phyloP scores from a whole-genome alignment of 1,139 yeast genomes.

The Hansenula sp. region DNA sequence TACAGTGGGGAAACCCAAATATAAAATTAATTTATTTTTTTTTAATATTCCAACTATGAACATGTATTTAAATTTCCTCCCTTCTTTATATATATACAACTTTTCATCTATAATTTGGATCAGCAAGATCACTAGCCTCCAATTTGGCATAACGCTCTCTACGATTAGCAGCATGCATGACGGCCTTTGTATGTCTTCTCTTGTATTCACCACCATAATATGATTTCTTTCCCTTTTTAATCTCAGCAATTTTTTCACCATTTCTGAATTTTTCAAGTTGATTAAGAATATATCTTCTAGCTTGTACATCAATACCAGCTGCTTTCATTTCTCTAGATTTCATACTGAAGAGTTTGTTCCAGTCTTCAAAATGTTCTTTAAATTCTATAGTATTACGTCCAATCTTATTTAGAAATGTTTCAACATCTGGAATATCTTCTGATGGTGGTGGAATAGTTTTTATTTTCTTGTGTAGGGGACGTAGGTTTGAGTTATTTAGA shows the following conservation, averaged over 20 bases:
- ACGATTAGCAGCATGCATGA: slow-evolving; percentile 59
- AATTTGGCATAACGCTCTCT: slow-evolving; percentile 26
- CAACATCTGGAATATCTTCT: slow-evolving; percentile 60
- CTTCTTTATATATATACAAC: slow-evolving; percentile 2
- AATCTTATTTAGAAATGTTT: slow-evolving; percentile 64
- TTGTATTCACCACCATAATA: slow-evolving; percentile 86
- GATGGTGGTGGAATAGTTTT: slow-evolving; percentile 54
- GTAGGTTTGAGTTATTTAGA: background rate
- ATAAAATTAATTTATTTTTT: too few relatives aligned
- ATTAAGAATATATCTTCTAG: slow-evolving; percentile 58
- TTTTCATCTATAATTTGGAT: slow-evolving; percentile 1
- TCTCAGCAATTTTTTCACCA: slow-evolving; percentile 55
- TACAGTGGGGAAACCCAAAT: background rate
- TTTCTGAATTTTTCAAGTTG: slow-evolving; percentile 46
- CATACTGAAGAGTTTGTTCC: slow-evolving; percentile 62
- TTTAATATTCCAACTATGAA: background rate
- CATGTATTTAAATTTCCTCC: background rate
- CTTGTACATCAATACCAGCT: slow-evolving; percentile 72
- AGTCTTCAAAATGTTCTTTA: slow-evolving; percentile 65
- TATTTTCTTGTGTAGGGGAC: slow-evolving; percentile 2
- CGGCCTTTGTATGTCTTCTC: slow-evolving; percentile 64
- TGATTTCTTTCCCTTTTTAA: slow-evolving; percentile 61
- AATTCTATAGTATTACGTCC: slow-evolving; percentile 75
- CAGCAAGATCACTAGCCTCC: slow-evolving; percentile 17
- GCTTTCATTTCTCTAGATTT: slow-evolving; percentile 58